Conservation (phyloP, 2,329 filamentous ascomycete species). For the Elsinoe arachidis region DNA sequence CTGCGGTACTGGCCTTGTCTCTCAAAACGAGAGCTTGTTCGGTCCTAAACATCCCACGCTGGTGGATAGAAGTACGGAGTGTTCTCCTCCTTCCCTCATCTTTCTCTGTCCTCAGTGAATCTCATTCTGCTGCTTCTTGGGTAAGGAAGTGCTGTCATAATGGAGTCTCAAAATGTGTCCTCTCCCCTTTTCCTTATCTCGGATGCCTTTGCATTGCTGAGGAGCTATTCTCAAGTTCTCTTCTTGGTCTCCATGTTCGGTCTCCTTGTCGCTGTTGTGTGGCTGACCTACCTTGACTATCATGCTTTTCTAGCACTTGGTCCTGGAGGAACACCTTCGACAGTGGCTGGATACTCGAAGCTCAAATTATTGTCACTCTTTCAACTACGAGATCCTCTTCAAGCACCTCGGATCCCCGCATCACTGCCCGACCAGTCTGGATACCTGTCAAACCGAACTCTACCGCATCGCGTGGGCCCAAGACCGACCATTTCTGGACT, state of each 20-base stretch:
- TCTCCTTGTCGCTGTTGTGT: conserved; percentile 31
- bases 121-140: background rate
- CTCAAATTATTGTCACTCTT: conserved; percentile 66
- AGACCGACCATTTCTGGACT: conserved; percentile 65
- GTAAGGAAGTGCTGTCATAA: conserved; percentile 8
- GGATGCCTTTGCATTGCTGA: background rate
- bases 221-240: background rate
- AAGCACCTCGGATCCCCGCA: conserved; percentile 45
- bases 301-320: conserved; percentile 66
- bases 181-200: background rate
- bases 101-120: background rate
- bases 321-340: conserved; percentile 71
- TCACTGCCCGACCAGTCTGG: conserved; percentile 48
- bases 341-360: conserved; percentile 61
- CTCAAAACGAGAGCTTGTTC: background rate
- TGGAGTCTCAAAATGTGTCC: conserved; percentile 3
- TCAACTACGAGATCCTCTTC: conserved; percentile 61
- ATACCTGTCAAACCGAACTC: conserved; percentile 43
- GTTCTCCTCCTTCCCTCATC: background rate
- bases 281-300: conserved; percentile 58
- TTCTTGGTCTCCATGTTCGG: conserved; percentile 20
- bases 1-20: background rate
- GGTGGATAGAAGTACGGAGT: background rate
- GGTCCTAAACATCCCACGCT: background rate
- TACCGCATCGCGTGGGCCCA: conserved; percentile 55